Conservation (phyloP, 371 early-diverging fungal species). For the Mortierella sp. region DNA sequence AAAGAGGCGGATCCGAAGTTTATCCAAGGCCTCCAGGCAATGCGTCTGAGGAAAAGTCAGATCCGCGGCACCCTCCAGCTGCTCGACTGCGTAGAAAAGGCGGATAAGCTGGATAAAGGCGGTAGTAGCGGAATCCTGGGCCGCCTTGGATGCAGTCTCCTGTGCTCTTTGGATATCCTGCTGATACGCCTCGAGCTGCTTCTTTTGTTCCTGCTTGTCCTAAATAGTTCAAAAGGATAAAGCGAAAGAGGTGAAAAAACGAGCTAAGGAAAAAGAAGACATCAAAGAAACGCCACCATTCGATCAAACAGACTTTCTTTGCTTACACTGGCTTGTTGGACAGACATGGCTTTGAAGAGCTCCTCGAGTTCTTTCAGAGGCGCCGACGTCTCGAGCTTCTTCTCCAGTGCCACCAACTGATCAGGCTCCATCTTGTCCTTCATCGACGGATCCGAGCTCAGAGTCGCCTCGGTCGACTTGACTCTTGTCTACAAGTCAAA, state of each 20-base stretch:
- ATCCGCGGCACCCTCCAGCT: conserved; percentile 13
- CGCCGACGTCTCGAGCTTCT: conserved; percentile 11
- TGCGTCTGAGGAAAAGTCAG: neutral
- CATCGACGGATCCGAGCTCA: conserved; percentile 5
- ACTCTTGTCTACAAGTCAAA: conserved; percentile 1
- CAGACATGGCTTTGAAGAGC: conserved; percentile 10
- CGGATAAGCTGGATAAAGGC: conserved; percentile 18
- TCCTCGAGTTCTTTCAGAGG: conserved; percentile 13
- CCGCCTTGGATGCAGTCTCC: neutral
- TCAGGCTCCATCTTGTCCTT: conserved; percentile 8
- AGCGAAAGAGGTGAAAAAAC: neutral
- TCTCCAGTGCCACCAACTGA: conserved; percentile 11
- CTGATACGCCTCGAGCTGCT: neutral
- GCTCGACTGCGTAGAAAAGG: conserved; percentile 20
- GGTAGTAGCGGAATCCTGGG: neutral
- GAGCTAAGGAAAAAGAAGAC: neutral
- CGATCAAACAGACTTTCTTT: neutral
- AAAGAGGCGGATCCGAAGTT: conserved; percentile 1
- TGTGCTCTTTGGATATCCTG: neutral
- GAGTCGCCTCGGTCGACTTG: conserved; percentile 4
- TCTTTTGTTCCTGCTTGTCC: conserved; percentile 8
- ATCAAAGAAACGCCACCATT: neutral
- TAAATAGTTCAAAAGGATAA: neutral
- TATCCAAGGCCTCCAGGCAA: neutral
- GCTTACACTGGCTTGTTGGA: neutral